Evolutionary conservation across 2,329 filamentous ascomycete species (phyloP).

Genomic region (Fusarium nygamai): DNA sequence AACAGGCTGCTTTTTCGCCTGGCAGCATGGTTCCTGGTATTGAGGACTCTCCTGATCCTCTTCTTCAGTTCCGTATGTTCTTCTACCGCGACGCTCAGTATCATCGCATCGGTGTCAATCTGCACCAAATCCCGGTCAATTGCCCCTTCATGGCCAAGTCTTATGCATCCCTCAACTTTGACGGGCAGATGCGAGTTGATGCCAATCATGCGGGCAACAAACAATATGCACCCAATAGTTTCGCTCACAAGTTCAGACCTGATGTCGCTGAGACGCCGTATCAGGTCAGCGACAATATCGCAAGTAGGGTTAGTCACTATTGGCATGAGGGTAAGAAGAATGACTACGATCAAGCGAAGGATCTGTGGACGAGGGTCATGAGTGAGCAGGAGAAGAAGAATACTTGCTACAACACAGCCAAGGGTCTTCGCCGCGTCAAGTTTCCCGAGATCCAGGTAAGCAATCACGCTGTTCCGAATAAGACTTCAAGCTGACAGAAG

Average conservation of each 20-base stretch:
- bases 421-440: neutral
- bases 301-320: neutral
- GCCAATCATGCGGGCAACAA: slow-evolving; percentile 6
- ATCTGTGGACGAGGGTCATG: slow-evolving; percentile 3
- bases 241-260: slow-evolving; percentile 7
- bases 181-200: neutral
- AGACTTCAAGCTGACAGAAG: neutral
- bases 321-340: slow-evolving; percentile 11
- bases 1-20: neutral
- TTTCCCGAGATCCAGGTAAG: neutral
- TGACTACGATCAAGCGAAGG: neutral
- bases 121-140: slow-evolving; percentile 3
- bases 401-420: neutral
- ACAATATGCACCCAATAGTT: neutral
- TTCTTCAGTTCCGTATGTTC: slow-evolving; percentile 13
- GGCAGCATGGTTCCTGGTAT: slow-evolving; percentile 6
- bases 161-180: slow-evolving; percentile 6
- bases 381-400: slow-evolving; percentile 6
- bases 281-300: neutral
- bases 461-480: accelerated
- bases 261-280: neutral
- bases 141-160: slow-evolving; percentile 11
- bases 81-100: slow-evolving; percentile 13
- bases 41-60: slow-evolving; percentile 8
- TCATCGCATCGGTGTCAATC: neutral